Evolutionary conservation across 352 stramenopile species (phyloP).

Genomic region (Phytophthora chlamydospora): DNA sequence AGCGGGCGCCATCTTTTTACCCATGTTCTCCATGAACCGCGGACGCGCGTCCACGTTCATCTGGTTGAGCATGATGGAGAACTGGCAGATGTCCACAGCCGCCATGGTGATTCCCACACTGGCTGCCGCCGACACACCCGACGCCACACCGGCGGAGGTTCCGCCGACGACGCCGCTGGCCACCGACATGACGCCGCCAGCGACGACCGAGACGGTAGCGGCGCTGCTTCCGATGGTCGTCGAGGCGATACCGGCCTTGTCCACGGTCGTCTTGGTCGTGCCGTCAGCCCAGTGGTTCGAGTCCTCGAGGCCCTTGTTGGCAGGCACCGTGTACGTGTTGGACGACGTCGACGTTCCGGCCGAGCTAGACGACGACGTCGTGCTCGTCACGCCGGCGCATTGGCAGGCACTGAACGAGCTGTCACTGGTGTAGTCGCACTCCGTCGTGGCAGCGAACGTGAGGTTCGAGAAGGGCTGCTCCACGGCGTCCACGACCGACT

Average conservation of each 20-base stretch:
- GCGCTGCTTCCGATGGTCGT: constrained; percentile 61
- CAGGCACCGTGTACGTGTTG: constrained; percentile 41
- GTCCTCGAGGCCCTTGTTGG: constrained; percentile 69
- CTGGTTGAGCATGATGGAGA: constrained; percentile 85
- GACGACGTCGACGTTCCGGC: constrained; percentile 18
- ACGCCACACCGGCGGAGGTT: constrained; percentile 60
- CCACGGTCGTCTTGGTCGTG: constrained; percentile 57
- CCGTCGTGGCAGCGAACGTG: constrained; percentile 52
- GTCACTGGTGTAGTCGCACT: constrained; percentile 69
- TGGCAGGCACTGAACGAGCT: constrained; percentile 62
- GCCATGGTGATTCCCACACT: constrained; percentile 75
- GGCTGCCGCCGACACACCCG: constrained; percentile 59
- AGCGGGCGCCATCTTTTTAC: constrained; percentile 67
- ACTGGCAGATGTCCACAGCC: constrained; percentile 80
- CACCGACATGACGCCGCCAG: constrained; percentile 67
- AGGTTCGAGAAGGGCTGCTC: constrained; percentile 58
- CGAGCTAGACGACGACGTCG: constrained; percentile 21
- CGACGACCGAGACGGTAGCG: constrained; percentile 64
- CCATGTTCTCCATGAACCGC: constrained; percentile 80
- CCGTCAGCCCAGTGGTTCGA: constrained; percentile 72
- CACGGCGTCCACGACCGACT: constrained; percentile 34
- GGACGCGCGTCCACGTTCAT: constrained; percentile 83
- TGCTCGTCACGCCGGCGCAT: constrained; percentile 53
- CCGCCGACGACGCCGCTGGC: constrained; percentile 61
- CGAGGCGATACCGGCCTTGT: constrained; percentile 69